Base-by-base conservation (phyloP, 2,329 filamentous ascomycete genomes). In the Diatrype stigma region DNA sequence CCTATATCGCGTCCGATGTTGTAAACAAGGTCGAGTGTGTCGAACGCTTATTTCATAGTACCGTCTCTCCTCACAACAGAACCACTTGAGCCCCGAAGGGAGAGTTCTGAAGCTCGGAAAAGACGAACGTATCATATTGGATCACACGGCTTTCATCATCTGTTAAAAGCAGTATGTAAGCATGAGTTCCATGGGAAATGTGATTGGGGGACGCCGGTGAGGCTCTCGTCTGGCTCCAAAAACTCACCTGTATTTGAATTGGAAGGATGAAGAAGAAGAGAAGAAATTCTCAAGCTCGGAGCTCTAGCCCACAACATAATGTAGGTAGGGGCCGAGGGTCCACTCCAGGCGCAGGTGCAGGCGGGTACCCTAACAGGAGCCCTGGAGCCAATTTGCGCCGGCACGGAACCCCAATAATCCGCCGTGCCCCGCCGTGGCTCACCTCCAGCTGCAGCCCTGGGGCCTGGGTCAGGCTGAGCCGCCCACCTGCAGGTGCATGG, bases 61-160 rank as follows among this genome's bases (percentile, higher is more conserved):
- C 82, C 83, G 74, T 77, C 73, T 73, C 78, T 76, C 76, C 74
- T 77, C 74, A 72, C 84, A 81, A 75, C 74, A 80, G 79, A 79
- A 87, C 90, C 93, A 80, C 94, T 96, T 90, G 71, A 89, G 91
- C 92, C 89, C 85, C 76, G 74, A 80, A 75, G 83, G 83, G 87
- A 96, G 92, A 93, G 90, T 89, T 82, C 80, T 76, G 75, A 76
- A 76, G 80, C 76, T 77, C 79, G 76, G 79, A 75, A 73, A 75
- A 79, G 74, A 77, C 79, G 77, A 79, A 88, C 80, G 70, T 78
- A 79, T 97, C 94, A 96, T 90, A 85, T n/a, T 85, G 77, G 73
- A 85, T 86, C 94, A 97, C 93, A 84, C 89, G 84, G 89, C 89
- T 96, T 96, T 99, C 94, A 97, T 99, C 93, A 97, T 95, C 91